Conservation (phyloP, 108 stramenopile genomes). For the Nannochloropsis gaditana region DNA sequence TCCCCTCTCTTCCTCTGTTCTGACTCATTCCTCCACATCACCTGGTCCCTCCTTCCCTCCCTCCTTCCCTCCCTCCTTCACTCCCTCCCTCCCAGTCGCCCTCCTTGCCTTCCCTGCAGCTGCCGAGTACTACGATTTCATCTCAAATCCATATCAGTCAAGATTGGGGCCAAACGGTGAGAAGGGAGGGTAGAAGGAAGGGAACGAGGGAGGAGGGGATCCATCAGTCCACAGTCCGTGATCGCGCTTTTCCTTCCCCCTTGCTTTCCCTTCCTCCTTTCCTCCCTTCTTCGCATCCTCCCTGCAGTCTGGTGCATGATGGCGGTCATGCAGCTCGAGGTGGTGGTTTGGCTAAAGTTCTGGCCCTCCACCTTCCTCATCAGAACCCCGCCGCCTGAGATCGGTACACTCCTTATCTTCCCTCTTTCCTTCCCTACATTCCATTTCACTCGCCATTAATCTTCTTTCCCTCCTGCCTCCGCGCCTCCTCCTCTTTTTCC, state of each 20-base stretch:
- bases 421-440: not conserved
- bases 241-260: not conserved
- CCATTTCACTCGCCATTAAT: not conserved
- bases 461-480: not conserved
- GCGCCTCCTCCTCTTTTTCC: not conserved
- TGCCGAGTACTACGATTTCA: conserved; percentile 46
- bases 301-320: not conserved
- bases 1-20: not conserved
- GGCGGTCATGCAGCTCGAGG: conserved; percentile 35
- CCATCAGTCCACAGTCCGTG: too few relatives aligned
- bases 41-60: not conserved
- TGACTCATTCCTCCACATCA: not conserved
- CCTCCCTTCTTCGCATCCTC: not conserved
- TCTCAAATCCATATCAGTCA: conserved; percentile 29
- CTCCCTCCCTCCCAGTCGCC: conserved; percentile 1
- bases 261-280: not conserved
- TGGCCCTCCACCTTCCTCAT: conserved; percentile 34
- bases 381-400: conserved; percentile 33
- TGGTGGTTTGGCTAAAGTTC: conserved; percentile 42
- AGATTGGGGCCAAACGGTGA: not conserved
- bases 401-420: not conserved
- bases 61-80: too few relatives aligned
- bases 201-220: not conserved
- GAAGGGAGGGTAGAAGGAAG: not conserved
- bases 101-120: conserved; percentile 32